phyloP scores from a whole-genome alignment of 2,329 filamentous ascomycete genomes.

The Aspergillus felis region DNA sequence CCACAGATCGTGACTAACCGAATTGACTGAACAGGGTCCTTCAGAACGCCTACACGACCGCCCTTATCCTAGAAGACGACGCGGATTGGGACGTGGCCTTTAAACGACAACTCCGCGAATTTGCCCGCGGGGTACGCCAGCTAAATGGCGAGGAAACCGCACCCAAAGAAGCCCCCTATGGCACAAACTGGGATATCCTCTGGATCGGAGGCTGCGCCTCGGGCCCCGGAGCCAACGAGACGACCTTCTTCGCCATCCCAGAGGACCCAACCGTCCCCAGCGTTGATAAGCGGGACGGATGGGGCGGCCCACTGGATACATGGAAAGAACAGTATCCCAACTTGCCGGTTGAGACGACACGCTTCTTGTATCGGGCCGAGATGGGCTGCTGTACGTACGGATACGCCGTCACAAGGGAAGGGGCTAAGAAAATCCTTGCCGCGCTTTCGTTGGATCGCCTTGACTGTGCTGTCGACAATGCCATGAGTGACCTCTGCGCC shows the following conservation, averaged over 20 bases:
- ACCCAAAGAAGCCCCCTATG: slow-evolving; percentile 42
- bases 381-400: slow-evolving; percentile 13
- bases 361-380: neutral
- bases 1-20: neutral
- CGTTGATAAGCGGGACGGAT: slow-evolving; percentile 14
- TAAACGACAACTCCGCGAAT: slow-evolving; percentile 45
- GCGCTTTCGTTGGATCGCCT: slow-evolving; percentile 24
- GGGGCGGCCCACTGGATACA: slow-evolving; percentile 15
- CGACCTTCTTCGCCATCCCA: slow-evolving; percentile 25
- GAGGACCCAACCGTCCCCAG: slow-evolving; percentile 27
- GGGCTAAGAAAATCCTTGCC: slow-evolving; percentile 37
- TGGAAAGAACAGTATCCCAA: slow-evolving; percentile 14
- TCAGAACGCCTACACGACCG: slow-evolving; percentile 43
- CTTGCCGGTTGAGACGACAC: slow-evolving; percentile 1
- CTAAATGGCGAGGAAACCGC: slow-evolving; percentile 26
- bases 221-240: slow-evolving; percentile 30
- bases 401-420: slow-evolving; percentile 37
- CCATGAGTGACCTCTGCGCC: slow-evolving; percentile 47
- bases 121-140: slow-evolving; percentile 28
- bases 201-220: slow-evolving; percentile 49
- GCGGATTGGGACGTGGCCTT: slow-evolving; percentile 55
- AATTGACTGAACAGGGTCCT: slow-evolving; percentile 33
- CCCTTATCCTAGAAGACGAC: slow-evolving; percentile 55
- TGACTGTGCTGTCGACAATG: slow-evolving; percentile 39
- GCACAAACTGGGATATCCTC: slow-evolving; percentile 51